Evolutionary conservation across 495 filamentous ascomycete genomes (phyloP).

Genomic region (Durotheca rogersii): DNA sequence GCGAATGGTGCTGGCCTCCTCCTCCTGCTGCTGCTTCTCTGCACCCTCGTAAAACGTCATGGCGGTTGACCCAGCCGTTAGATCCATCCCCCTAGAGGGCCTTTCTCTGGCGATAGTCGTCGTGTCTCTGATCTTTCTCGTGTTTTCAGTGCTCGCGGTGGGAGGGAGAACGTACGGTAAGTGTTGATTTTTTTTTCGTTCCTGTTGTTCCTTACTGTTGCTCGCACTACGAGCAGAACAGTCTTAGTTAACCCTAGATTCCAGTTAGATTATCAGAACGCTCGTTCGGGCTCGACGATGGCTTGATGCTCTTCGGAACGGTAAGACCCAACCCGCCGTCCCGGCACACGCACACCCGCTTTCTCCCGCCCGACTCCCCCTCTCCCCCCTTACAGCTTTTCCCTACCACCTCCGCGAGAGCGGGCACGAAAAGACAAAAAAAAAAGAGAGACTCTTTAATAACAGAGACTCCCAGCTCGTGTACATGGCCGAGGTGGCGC

Average conservation of each 20-base stretch:
- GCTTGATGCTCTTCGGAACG: constrained; percentile 1
- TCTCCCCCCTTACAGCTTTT: too few species aligned
- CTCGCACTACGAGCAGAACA: background rate
- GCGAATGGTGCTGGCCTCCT: too few species aligned
- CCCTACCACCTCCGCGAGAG: too few species aligned
- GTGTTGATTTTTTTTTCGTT: too few species aligned
- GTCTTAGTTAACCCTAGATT: background rate
- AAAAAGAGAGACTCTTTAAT: background rate
- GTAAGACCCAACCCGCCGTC: background rate
- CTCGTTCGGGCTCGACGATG: background rate
- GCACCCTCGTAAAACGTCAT: too few species aligned
- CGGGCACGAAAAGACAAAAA: too few species aligned
- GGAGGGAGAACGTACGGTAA: constrained; percentile 1
- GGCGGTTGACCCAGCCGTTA: constrained; percentile 1
- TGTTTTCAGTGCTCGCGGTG: background rate
- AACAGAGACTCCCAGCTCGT: background rate
- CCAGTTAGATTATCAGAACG: background rate
- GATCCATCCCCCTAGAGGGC: background rate
- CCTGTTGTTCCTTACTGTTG: too few species aligned
- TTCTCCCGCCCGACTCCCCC: too few species aligned
- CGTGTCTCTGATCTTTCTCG: constrained; percentile 1
- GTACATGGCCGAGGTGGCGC: background rate
- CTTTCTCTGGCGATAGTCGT: background rate
- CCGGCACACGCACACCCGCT: too few species aligned
- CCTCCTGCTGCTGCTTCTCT: too few species aligned